Evolutionary conservation across 31 red algal species (phyloP).

Genomic region (Asparagopsis taxiformis): DNA sequence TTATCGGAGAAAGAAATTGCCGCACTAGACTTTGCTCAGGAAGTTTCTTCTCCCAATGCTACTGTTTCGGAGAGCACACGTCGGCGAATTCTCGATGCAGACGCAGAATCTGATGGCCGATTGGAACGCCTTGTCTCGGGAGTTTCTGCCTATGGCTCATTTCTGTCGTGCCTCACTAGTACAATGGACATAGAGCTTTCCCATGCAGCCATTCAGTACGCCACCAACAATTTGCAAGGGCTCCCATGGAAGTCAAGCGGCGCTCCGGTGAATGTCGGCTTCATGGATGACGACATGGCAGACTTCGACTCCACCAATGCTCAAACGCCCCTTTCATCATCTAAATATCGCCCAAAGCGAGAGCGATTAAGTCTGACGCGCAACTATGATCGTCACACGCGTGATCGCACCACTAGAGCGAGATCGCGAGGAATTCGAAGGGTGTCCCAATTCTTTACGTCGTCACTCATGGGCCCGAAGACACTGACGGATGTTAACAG

Average conservation of each 20-base stretch:
- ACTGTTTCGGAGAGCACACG: slow-evolving; percentile 35
- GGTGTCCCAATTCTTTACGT: slow-evolving; percentile 57
- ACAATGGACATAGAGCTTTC: slow-evolving; percentile 68
- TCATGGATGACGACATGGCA: slow-evolving; percentile 47
- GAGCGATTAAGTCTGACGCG: slow-evolving; percentile 56
- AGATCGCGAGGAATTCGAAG: slow-evolving; percentile 28
- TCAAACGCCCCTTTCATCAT: slow-evolving; percentile 24
- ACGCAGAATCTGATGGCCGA: neutral
- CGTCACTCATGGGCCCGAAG: slow-evolving; percentile 48
- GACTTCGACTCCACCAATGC: slow-evolving; percentile 34
- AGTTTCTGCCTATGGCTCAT: slow-evolving; percentile 39
- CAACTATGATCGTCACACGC: slow-evolving; percentile 45
- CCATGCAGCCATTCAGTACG: slow-evolving; percentile 61
- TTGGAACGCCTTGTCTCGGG: slow-evolving; percentile 54
- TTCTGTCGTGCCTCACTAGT: slow-evolving; percentile 50
- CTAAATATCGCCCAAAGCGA: slow-evolving; percentile 41
- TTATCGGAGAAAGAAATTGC: slow-evolving; percentile 31
- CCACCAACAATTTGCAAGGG: slow-evolving; percentile 42
- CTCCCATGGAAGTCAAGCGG: slow-evolving; percentile 64
- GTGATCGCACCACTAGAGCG: slow-evolving; percentile 9
- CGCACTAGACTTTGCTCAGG: slow-evolving; percentile 60
- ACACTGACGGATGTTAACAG: slow-evolving; percentile 46
- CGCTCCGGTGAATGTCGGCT: slow-evolving; percentile 60
- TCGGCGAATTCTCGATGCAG: slow-evolving; percentile 7
- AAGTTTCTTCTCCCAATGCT: slow-evolving; percentile 27